These are phyloP conservation scores for Solanum paucissectum DNA, from an alignment of 257 asterid species.

Conservation along the genomic window DNA sequence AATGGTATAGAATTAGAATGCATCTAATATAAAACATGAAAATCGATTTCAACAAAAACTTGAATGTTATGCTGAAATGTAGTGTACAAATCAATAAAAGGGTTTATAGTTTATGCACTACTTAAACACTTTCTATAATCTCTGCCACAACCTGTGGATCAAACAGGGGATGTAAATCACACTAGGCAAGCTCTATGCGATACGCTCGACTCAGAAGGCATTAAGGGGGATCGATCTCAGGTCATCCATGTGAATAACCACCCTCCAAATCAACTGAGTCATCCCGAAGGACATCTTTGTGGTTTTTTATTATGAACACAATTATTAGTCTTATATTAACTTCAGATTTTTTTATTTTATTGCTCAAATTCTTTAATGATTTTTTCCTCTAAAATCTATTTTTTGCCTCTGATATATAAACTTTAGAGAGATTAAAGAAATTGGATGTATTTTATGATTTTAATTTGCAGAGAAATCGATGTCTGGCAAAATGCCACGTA, in stretches of 20 bases:
- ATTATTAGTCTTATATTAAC: no score
- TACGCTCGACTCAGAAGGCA: no score
- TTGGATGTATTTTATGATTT: background rate
- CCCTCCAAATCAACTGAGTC: background rate
- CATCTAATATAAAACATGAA: background rate
- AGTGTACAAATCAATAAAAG: no score
- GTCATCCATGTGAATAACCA: no score
- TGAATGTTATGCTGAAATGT: background rate
- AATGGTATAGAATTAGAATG: background rate
- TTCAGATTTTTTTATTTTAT: background rate
- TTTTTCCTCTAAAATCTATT: background rate
- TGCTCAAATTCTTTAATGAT: background rate
- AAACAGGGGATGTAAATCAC: background rate
- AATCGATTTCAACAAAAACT: background rate
- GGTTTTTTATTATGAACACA: background rate
- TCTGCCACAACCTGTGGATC: background rate
- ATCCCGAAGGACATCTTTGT: no score
- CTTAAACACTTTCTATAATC: no score
- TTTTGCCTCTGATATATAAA: background rate
- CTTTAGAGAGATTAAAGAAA: background rate
- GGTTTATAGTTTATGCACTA: no score
- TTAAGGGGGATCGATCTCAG: no score
- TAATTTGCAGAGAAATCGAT: conserved; percentile 19
- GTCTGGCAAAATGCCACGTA: conserved; percentile 35
- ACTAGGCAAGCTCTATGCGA: background rate